phyloP scores from a whole-genome alignment of 202 grass and related monocot species.

The Setaria italica region DNA sequence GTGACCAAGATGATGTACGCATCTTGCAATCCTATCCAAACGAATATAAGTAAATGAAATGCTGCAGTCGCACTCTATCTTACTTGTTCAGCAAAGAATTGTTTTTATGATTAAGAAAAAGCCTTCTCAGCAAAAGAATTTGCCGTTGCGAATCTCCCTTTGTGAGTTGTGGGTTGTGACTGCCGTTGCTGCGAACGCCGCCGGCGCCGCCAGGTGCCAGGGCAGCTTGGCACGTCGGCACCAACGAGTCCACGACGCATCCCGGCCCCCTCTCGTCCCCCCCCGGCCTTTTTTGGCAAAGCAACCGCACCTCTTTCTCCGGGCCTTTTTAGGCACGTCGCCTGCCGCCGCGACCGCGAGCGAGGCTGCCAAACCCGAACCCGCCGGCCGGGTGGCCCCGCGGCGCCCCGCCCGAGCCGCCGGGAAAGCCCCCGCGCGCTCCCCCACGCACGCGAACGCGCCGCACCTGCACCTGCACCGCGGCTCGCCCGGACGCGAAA shows the following conservation, averaged over 20 bases:
- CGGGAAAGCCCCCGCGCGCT: background rate
- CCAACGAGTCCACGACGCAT: background rate
- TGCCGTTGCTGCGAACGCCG: background rate
- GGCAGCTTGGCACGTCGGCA: background rate
- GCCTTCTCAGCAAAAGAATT: background rate
- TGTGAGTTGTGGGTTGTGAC: too few relatives aligned
- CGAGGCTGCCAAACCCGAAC: too few relatives aligned
- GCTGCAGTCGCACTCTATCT: too few relatives aligned
- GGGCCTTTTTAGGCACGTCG: conserved; percentile 25
- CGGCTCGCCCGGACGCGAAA: conserved; percentile 1
- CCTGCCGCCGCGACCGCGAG: background rate
- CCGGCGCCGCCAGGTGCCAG: background rate
- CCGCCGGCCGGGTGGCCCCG: too few relatives aligned
- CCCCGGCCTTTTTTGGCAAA: conserved; percentile 37
- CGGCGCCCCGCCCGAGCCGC: background rate
- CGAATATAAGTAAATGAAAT: background rate
- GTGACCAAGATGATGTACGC: background rate
- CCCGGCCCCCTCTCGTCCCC: background rate
- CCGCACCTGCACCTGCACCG: background rate
- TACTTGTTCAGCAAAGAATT: background rate
- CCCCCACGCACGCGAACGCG: background rate
- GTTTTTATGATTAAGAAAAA: too few relatives aligned
- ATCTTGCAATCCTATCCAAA: background rate
- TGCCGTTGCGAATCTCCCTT: background rate
- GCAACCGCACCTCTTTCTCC: conserved; percentile 53